These are phyloP conservation scores for Alternaria novae-zelandiae DNA, from an alignment of 2,329 filamentous ascomycete species.

Conservation along the genomic window DNA sequence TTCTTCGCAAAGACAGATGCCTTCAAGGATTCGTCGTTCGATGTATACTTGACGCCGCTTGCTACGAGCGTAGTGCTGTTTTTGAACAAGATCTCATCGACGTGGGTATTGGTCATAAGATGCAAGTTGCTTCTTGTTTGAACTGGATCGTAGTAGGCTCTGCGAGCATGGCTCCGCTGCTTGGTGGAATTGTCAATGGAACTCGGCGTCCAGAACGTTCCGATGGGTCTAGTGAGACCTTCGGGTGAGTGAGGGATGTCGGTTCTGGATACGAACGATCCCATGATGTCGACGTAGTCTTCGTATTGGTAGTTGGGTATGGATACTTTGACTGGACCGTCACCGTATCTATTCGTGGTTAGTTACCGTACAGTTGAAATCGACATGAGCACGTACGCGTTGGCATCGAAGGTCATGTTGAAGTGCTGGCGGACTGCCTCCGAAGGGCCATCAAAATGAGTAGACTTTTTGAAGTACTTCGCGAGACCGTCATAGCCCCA, in stretches of 20 bases:
- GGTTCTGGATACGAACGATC: constrained; percentile 1
- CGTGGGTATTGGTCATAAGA: constrained; percentile 16
- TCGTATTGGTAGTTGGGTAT: constrained; percentile 22
- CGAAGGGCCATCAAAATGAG: constrained; percentile 15
- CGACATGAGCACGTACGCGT: background rate
- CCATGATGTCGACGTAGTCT: constrained; percentile 14
- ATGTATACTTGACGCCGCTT: constrained; percentile 15
- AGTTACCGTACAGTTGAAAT: too few species aligned
- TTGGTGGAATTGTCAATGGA: constrained; percentile 15
- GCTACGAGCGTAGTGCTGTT: constrained; percentile 4
- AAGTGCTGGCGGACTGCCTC: background rate
- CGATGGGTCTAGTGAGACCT: constrained; percentile 15
- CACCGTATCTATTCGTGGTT: constrained; percentile 8
- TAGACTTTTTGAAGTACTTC: constrained; percentile 42
- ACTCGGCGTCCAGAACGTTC: constrained; percentile 34
- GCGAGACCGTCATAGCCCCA: constrained; percentile 61
- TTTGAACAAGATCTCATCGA: constrained; percentile 13
- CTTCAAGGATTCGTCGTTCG: background rate
- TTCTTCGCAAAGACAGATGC: constrained; percentile 10
- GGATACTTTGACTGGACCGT: constrained; percentile 19
- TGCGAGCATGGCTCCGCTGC: constrained; percentile 11
- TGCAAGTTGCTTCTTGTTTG: constrained; percentile 1
- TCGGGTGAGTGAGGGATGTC: constrained; percentile 11
- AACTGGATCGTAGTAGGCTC: constrained; percentile 21
- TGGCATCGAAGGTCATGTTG: constrained; percentile 20